Evolutionary conservation across 805 yeast species (phyloP).

Genomic region (Zygosaccharomyces bailii): DNA sequence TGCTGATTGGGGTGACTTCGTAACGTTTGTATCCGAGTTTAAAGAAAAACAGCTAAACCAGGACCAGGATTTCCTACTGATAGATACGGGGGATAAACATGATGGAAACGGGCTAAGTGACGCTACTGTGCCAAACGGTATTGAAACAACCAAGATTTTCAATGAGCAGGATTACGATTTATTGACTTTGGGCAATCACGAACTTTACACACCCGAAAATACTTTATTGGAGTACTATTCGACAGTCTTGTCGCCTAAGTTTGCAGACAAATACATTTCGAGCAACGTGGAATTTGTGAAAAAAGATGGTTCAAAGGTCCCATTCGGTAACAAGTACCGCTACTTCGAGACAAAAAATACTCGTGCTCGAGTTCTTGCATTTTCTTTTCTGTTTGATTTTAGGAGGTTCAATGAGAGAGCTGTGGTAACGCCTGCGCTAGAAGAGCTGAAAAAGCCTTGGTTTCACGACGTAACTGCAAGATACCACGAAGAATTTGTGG

Average conservation of each 20-base stretch:
- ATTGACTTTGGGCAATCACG: constrained; percentile 88
- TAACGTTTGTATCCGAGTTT: constrained; percentile 61
- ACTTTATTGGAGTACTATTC: constrained; percentile 61
- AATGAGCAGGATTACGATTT: constrained; percentile 67
- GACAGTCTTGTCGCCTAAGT: constrained; percentile 48
- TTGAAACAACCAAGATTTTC: constrained; percentile 58
- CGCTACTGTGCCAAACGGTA: constrained; percentile 71
- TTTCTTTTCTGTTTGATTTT: constrained; percentile 82
- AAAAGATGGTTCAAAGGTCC: constrained; percentile 44
- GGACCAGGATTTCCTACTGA: constrained; percentile 61
- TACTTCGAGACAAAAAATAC: constrained; percentile 62
- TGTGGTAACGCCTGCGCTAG: constrained; percentile 56
- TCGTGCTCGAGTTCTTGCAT: constrained; percentile 52
- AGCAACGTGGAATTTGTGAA: constrained; percentile 64
- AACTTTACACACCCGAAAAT: constrained; percentile 65
- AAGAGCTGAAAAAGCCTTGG: constrained; percentile 61
- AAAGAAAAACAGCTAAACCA: constrained; percentile 29
- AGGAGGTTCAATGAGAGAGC: constrained; percentile 54
- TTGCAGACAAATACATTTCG: constrained; percentile 61
- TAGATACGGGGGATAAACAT: constrained; percentile 91
- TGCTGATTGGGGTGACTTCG: constrained; percentile 91
- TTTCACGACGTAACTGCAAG: constrained; percentile 45
- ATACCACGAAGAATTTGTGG: constrained; percentile 46
- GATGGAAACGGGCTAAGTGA: constrained; percentile 93
- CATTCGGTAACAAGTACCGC: constrained; percentile 65